Evolutionary conservation across 768 basidiomycete species (phyloP), one percentile per base, ranked within the genome.

Genomic region (Paxillus rubicundulus): DNA sequence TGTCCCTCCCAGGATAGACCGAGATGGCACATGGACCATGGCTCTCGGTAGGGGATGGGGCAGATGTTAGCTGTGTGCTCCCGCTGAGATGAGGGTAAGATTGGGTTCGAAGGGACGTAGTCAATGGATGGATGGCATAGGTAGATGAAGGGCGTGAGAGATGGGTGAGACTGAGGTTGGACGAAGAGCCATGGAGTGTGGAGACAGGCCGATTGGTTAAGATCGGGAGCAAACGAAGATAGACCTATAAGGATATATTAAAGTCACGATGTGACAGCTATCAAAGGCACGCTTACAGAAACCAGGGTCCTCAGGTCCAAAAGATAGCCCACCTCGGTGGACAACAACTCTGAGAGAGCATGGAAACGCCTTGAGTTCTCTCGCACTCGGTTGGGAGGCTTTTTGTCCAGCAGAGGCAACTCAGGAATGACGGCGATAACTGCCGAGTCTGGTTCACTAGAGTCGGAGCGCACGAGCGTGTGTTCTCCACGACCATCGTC

Each of bases 241-340:
- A 87, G 37, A 88, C 80, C 89, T 92, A 57, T 45, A 61, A 40
- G 34, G 33, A 24, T 30, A 18, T 32, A 17, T 30, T 49, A 43
- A 59, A 39, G 24, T 32, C 30, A 14, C 45, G 7, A 18, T n/a
- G 47, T 1, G 47, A 41, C 14, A 9, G 49, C 33, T 44, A 51
- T 45, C 48, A 54, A 54, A 13, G 42, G n/a, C 1, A 30, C n/a
- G 70, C 79, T 54, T 66, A 92, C 92, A 57, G 79, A 77, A 50
- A 92, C 87, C 40, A 98, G 77, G 9, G 80, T 80, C 54, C 84
- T 81, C 61, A 98, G 70, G 69, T 95, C 92, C 47, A 77, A 66
- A 9, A 93, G 77, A 67, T 98, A 98, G 7, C 83, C 82, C 17
- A 82, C 74, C 73, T 98, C 96, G 1, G 93, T 95, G 52, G 81